These are phyloP conservation scores for Acmispon strigosus DNA, from an alignment of 306 rosid genomes.

Conservation along the genomic window DNA sequence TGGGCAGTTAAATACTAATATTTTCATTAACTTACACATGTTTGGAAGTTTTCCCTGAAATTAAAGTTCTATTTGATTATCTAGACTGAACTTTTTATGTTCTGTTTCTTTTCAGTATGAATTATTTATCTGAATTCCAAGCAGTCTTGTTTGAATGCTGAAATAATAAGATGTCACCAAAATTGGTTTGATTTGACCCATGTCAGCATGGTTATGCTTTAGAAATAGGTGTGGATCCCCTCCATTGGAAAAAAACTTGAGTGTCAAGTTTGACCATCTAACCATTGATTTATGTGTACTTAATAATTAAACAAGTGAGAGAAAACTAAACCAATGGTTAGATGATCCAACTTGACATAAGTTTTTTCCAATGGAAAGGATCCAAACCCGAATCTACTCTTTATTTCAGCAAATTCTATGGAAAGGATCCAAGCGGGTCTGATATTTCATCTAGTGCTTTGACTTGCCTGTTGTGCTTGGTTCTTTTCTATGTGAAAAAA, in stretches of 20 bases:
- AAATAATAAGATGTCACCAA: neutral
- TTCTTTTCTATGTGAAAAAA: neutral
- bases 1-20: neutral
- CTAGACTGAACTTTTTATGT: neutral
- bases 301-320: too few species aligned
- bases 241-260: too few species aligned
- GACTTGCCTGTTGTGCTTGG: neutral
- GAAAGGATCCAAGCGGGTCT: neutral
- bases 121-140: neutral
- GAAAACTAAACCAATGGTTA: too few species aligned
- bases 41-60: neutral
- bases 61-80: neutral
- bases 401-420: neutral
- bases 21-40: neutral
- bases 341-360: too few species aligned
- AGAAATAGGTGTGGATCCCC: too few species aligned
- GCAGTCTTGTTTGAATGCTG: conserved; percentile 3
- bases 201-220: neutral
- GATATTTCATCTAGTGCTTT: neutral
- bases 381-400: too few species aligned
- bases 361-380: too few species aligned
- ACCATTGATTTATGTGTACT: too few species aligned
- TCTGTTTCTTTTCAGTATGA: neutral
- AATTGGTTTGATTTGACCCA: neutral
- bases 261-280: too few species aligned